Percentiles rank a stretch among this genome's conserved stretches.
phyloP scores from a whole-genome alignment of 192 early-diverging fungal species.

The Dimargaris cristalligena region DNA sequence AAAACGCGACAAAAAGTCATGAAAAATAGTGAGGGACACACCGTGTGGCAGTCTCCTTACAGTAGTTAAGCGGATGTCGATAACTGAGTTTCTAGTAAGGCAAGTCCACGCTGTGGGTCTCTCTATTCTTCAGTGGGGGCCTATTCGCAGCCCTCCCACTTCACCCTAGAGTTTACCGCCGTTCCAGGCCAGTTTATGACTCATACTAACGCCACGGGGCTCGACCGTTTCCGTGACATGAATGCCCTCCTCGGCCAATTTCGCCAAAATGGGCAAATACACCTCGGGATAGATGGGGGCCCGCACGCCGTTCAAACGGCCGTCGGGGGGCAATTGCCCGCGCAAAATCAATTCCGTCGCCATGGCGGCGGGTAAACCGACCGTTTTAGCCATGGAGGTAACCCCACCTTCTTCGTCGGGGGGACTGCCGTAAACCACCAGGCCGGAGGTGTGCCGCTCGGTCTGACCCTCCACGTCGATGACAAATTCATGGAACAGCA shows the following conservation, averaged over 20 bases:
- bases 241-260: constrained; percentile 43
- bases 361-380: constrained; percentile 64
- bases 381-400: constrained; percentile 72
- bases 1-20: no score
- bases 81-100: no score
- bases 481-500: constrained; percentile 89
- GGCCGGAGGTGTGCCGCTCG: constrained; percentile 44
- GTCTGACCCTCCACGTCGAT: constrained; percentile 38
- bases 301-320: constrained; percentile 42
- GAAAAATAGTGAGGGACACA: no score
- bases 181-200: background rate
- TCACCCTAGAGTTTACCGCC: background rate
- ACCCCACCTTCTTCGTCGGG: no score
- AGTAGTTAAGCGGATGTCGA: no score
- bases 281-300: constrained; percentile 50
- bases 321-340: constrained; percentile 20
- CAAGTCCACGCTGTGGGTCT: no score
- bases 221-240: constrained; percentile 32
- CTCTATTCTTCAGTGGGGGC: no score
- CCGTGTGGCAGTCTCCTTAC: no score
- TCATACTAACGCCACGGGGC: constrained; percentile 1
- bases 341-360: constrained; percentile 50
- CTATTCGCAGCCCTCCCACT: no score
- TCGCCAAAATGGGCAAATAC: constrained; percentile 51
- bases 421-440: constrained; percentile 44